Conservation (phyloP, 2,329 filamentous ascomycete species). For the Ophiostoma perfectum region DNA sequence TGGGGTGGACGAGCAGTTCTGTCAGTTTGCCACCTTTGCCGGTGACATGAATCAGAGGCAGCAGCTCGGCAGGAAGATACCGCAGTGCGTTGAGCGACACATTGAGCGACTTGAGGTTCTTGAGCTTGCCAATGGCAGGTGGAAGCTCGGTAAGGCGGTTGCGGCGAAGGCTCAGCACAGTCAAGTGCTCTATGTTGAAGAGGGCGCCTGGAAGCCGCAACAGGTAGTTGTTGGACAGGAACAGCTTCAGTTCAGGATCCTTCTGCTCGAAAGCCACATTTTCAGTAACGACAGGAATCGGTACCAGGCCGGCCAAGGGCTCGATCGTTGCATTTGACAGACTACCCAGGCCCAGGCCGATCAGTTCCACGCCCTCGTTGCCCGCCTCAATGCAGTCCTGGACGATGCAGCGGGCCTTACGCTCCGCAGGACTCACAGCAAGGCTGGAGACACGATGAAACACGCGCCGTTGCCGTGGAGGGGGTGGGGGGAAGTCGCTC, state of each 20-base stretch:
- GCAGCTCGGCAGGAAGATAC: constrained; percentile 57
- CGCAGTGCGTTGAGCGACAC: constrained; percentile 58
- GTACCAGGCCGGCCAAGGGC: constrained; percentile 50
- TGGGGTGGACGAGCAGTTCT: constrained; percentile 55
- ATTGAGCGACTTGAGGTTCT: constrained; percentile 58
- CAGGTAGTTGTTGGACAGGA: constrained; percentile 56
- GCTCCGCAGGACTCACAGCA: constrained; percentile 36
- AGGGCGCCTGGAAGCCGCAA: constrained; percentile 52
- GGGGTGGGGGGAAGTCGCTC: constrained; percentile 38
- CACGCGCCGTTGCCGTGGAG: constrained; percentile 30
- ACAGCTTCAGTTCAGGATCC: constrained; percentile 56
- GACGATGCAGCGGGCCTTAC: constrained; percentile 46
- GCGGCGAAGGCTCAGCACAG: constrained; percentile 59
- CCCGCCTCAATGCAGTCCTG: constrained; percentile 53
- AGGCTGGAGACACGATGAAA: constrained; percentile 30
- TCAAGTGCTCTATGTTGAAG: constrained; percentile 57
- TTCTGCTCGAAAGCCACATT: constrained; percentile 56
- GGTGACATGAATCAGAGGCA: constrained; percentile 44
- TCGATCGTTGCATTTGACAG: constrained; percentile 54
- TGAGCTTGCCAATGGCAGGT: constrained; percentile 51
- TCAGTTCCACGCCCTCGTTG: constrained; percentile 46
- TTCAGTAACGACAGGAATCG: constrained; percentile 49
- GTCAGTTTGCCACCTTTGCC: constrained; percentile 41
- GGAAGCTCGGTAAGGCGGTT: constrained; percentile 60
- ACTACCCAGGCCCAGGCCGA: constrained; percentile 42